Conservation (phyloP, 805 yeast species). For the Metschnikowia anglica region DNA sequence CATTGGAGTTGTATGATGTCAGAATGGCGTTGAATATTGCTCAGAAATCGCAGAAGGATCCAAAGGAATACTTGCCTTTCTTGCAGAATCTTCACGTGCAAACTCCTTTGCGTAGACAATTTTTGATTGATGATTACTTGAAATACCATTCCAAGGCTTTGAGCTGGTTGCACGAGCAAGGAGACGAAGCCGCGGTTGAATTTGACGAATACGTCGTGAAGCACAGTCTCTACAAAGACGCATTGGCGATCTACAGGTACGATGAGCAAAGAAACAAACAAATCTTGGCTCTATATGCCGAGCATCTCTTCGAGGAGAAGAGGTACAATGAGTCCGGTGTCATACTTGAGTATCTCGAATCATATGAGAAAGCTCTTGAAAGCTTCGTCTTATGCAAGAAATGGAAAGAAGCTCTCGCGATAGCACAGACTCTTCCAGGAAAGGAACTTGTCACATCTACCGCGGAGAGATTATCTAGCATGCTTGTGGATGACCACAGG, state of each 20-base stretch:
- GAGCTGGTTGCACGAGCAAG: slow-evolving; percentile 55
- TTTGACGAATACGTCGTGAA: slow-evolving; percentile 64
- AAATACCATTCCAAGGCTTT: slow-evolving; percentile 69
- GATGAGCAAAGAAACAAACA: slow-evolving; percentile 52
- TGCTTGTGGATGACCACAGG: slow-evolving; percentile 64
- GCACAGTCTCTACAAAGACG: slow-evolving; percentile 69
- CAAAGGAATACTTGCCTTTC: slow-evolving; percentile 93
- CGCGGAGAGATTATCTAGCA: slow-evolving; percentile 59
- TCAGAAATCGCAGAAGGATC: slow-evolving; percentile 96
- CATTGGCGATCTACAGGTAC: slow-evolving; percentile 61
- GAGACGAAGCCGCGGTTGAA: slow-evolving; percentile 45
- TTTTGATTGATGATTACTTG: slow-evolving; percentile 76
- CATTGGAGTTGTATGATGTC: slow-evolving; percentile 81
- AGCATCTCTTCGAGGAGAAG: slow-evolving; percentile 52
- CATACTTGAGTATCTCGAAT: slow-evolving; percentile 66
- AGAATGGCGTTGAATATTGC: slow-evolving; percentile 80
- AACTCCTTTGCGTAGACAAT: slow-evolving; percentile 62
- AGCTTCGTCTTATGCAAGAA: slow-evolving; percentile 66
- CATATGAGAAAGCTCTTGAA: slow-evolving; percentile 61
- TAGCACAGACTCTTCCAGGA: slow-evolving; percentile 41
- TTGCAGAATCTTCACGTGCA: slow-evolving; percentile 74
- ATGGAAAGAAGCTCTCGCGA: slow-evolving; percentile 82
- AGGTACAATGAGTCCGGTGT: slow-evolving; percentile 75
- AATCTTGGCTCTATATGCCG: slow-evolving; percentile 64
- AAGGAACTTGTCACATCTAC: slow-evolving; percentile 40